Evolutionary conservation across 2,329 filamentous ascomycete genomes (phyloP), one percentile per base, ranked within the genome.

Genomic region (Talaromyces piceae): DNA sequence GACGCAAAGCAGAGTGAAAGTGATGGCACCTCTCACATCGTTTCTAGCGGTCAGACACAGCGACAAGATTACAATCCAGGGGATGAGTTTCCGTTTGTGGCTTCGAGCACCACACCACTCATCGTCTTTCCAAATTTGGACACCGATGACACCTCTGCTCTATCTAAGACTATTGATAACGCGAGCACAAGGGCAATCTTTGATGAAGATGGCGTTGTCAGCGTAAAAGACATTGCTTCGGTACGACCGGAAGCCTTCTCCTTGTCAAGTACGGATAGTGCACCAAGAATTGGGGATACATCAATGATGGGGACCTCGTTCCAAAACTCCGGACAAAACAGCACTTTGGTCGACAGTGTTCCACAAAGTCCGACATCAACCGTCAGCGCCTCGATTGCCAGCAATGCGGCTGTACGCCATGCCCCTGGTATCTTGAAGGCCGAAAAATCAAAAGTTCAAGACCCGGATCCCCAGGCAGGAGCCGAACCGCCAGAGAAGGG

Each of bases 111-210:
- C 7, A 31, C 18, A 11, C 47, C 51, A 22, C 12, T 53, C 4
- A 5, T 53, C 26, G 26, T 49, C 1, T 41, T 53, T 12, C 51
- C 51, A 5, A 31, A 46, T 2, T 27, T 49, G 7, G 46, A 52
- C 18, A 52, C 39, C 18, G 46, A 52, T 8, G n/a, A 13, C 6
- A 22, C 30, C 13, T 5, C n/a, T 8, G 25, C 30, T 7, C 39
- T 23, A 1, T 20, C 12, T 20, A 49, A 27, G 41, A 26, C n/a
- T 18, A 9, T 27, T 9, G 51, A 53, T n/a, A 66, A 65, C 9
- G 63, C 64, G 5, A 68, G 66, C 50, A 69, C 67, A 1, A 57
- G 45, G n/a, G 49, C 54, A 22, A 13, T 56, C n/a, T 3, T 54
- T 8, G 44, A 62, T 25, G 63, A 63, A 1, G 58, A 47, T 13